phyloP scores from a whole-genome alignment of 2,329 filamentous ascomycete genomes.

The Beauveria scarabaeidicola region DNA sequence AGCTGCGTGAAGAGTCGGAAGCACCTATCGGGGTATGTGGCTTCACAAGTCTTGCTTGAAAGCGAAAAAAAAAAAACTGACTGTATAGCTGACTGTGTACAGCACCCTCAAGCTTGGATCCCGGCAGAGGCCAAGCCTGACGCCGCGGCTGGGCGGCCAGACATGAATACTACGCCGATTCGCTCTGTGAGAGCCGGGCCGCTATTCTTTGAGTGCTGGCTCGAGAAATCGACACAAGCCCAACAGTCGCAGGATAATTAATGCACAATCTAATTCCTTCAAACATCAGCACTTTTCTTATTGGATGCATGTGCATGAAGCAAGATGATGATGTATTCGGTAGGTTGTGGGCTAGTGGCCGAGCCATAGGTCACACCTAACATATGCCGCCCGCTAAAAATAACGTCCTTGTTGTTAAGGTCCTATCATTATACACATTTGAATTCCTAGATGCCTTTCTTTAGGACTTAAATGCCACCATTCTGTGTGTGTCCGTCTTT shows the following conservation, averaged over 20 bases:
- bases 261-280: background rate
- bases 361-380: too few relatives aligned
- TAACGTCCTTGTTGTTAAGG: too few relatives aligned
- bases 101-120: constrained; percentile 55
- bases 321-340: too few relatives aligned
- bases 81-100: background rate
- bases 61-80: background rate
- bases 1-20: constrained; percentile 53
- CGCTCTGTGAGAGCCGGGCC: constrained; percentile 49
- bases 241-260: background rate
- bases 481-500: too few relatives aligned
- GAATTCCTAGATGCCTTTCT: too few relatives aligned
- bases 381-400: too few relatives aligned
- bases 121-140: constrained; percentile 37
- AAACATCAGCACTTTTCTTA: background rate
- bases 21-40: constrained; percentile 49
- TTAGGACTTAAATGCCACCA: too few relatives aligned
- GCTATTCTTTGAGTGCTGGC: constrained; percentile 58
- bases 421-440: too few relatives aligned
- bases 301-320: too few relatives aligned
- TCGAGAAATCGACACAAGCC: constrained; percentile 38
- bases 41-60: background rate
- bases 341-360: too few relatives aligned
- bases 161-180: constrained; percentile 31
- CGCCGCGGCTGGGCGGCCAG: background rate